Conservation (phyloP, 164 flowering plant genomes). For the Chimonanthus salicifolius region DNA sequence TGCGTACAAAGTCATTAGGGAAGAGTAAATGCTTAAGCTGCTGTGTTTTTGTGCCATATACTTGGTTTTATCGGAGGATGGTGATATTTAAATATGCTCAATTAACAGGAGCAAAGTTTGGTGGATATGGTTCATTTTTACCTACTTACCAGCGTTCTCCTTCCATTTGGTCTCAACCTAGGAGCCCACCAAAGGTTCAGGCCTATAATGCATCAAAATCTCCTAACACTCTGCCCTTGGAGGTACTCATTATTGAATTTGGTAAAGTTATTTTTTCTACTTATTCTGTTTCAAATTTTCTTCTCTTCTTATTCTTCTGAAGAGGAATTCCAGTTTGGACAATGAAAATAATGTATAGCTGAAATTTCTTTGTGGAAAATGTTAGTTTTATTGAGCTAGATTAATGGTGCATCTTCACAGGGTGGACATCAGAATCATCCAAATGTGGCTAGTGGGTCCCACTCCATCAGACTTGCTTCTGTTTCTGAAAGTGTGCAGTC, state of each 20-base stretch:
- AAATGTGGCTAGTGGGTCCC: constrained; percentile 24
- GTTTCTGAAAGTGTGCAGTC: constrained; percentile 20
- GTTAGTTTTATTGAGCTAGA: constrained; percentile 15
- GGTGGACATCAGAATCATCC: constrained; percentile 28
- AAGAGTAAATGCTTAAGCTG: constrained; percentile 1
- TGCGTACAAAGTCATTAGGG: neutral
- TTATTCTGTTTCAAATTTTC: neutral
- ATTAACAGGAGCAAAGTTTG: constrained; percentile 68
- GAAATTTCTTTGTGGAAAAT: constrained; percentile 1
- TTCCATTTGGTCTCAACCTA: constrained; percentile 37
- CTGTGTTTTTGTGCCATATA: neutral
- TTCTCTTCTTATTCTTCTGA: neutral
- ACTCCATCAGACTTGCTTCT: constrained; percentile 20
- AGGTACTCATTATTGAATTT: constrained; percentile 35
- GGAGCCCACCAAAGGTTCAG: constrained; percentile 34
- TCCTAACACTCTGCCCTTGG: constrained; percentile 27
- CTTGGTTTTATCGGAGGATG: neutral
- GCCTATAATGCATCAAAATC: constrained; percentile 24
- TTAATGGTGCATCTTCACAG: constrained; percentile 29
- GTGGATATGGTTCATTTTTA: constrained; percentile 86
- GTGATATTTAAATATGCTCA: constrained; percentile 9
- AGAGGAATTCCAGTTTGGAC: neutral
- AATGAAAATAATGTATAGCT: neutral
- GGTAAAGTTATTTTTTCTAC: neutral
- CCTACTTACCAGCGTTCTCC: constrained; percentile 58